Conservation (phyloP, 2,329 filamentous ascomycete genomes). For the Trichoderma asperellum region DNA sequence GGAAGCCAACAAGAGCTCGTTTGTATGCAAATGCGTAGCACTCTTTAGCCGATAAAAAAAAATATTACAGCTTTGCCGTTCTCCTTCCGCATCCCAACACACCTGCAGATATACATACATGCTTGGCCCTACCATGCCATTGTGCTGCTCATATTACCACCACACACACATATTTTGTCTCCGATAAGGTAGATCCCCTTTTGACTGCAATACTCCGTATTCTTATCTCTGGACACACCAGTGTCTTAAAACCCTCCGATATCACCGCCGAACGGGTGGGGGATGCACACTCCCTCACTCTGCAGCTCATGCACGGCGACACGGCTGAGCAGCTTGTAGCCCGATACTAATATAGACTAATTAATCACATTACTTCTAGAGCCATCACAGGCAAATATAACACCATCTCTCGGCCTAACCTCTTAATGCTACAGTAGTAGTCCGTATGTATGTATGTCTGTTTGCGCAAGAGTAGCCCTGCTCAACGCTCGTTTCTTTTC, state of each 20-base stretch:
- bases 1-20: not conserved
- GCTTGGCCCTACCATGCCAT: not conserved
- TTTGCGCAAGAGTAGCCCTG: not conserved
- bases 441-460: not conserved
- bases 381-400: not conserved
- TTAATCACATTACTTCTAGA: not conserved
- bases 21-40: not conserved
- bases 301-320: not conserved
- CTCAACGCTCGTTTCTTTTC: not conserved
- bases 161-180: not conserved
- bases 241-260: not conserved
- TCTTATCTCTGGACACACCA: not conserved
- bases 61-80: not conserved
- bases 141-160: not conserved
- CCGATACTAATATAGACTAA: not conserved
- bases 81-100: constrained; percentile 12
- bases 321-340: not conserved
- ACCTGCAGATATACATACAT: not conserved
- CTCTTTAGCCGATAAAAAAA: not conserved
- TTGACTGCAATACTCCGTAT: not conserved
- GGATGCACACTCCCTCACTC: not conserved
- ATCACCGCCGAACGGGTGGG: not conserved
- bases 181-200: not conserved
- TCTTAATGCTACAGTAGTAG: not conserved
- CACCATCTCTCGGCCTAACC: not conserved